Conservation (phyloP, 768 basidiomycete species). For the Mycena indigotica region DNA sequence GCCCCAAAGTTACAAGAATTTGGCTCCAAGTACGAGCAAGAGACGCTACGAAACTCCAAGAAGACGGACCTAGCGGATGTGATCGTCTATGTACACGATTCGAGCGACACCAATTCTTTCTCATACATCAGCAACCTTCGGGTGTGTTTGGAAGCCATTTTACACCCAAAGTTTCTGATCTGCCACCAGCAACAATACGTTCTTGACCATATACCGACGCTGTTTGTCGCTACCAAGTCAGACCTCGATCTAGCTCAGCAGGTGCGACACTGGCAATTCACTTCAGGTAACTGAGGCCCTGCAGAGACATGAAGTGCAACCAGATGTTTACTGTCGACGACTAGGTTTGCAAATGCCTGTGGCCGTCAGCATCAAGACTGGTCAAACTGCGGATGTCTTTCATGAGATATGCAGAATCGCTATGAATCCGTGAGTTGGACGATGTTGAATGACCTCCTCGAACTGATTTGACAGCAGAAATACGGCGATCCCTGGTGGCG, state of each 20-base stretch:
- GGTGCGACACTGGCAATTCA: constrained; percentile 43
- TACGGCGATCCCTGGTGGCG: constrained; percentile 79
- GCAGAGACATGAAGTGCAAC: constrained; percentile 96
- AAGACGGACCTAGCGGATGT: constrained; percentile 93
- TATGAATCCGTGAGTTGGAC: constrained; percentile 75
- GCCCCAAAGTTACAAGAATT: constrained; percentile 86
- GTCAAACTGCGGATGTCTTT: constrained; percentile 85
- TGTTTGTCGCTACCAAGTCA: constrained; percentile 99
- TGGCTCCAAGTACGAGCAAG: constrained; percentile 92
- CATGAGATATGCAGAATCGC: constrained; percentile 83
- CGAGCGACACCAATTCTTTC: constrained; percentile 98
- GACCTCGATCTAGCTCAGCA: constrained; percentile 96
- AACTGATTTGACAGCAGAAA: constrained; percentile 40
- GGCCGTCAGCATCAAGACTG: constrained; percentile 86
- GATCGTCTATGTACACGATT: constrained; percentile 94
- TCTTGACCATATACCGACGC: constrained; percentile 89
- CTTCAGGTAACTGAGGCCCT: background rate
- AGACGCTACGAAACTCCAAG: constrained; percentile 84
- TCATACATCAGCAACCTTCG: constrained; percentile 96
- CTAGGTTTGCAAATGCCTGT: constrained; percentile 92
- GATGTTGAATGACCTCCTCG: constrained; percentile 4
- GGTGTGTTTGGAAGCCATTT: constrained; percentile 43
- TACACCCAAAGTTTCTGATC: constrained; percentile 17
- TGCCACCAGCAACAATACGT: constrained; percentile 88
- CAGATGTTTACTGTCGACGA: constrained; percentile 93